A percentile compares a stretch with the other conserved stretches of the same genome.
These are phyloP conservation scores for Verticillium zaregamsianum DNA, from an alignment of 2,329 filamentous ascomycete species.

Conservation along the genomic window DNA sequence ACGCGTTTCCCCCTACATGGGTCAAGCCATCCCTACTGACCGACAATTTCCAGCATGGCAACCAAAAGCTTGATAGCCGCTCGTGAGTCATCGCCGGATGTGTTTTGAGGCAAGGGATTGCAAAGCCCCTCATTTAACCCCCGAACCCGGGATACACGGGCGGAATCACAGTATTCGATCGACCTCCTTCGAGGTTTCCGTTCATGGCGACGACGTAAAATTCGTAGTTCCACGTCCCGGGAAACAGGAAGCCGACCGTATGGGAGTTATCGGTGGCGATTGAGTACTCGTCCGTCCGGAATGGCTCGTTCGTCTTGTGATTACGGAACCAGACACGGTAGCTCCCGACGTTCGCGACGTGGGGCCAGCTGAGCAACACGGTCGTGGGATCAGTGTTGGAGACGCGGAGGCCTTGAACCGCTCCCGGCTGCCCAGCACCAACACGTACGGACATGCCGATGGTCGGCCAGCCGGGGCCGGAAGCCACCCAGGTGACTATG, in stretches of 20 bases:
- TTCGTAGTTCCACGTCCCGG: constrained; percentile 15
- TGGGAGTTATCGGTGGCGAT: neutral
- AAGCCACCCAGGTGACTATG: constrained; percentile 1
- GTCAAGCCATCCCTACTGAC: too few relatives aligned
- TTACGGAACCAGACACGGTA: constrained; percentile 6
- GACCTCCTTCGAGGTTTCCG: constrained; percentile 10
- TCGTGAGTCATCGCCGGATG: too few relatives aligned
- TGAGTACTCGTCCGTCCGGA: neutral
- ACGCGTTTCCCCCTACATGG: too few relatives aligned
- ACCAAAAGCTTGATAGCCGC: too few relatives aligned
- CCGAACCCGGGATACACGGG: neutral
- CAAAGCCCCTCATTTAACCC: too few relatives aligned
- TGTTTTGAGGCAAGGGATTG: too few relatives aligned
- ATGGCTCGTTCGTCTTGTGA: neutral
- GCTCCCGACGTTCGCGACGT: neutral
- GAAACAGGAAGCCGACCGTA: constrained; percentile 9
- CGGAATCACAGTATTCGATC: neutral
- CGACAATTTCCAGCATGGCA: too few relatives aligned
- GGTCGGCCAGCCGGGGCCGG: neutral
- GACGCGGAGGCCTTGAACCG: neutral
- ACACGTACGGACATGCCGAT: constrained; percentile 1
- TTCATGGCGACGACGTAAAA: constrained; percentile 15
- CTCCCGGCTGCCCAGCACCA: neutral
- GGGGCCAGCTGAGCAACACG: neutral
- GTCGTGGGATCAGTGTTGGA: neutral